phyloP scores from a whole-genome alignment of 441 rosid genomes.

The Aleurites moluccanus region DNA sequence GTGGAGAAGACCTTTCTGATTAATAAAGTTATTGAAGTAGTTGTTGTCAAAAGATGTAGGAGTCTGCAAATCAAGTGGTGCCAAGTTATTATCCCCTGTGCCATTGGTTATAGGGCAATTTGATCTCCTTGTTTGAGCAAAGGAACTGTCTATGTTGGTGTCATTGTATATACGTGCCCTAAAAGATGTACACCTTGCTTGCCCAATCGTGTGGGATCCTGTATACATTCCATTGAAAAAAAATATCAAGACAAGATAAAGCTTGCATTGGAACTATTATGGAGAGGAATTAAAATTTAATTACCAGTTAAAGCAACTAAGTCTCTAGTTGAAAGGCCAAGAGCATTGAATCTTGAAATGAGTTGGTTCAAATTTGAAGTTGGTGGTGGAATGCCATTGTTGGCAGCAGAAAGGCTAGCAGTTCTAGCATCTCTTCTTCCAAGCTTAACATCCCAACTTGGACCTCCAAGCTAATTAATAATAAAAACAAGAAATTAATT shows the following conservation, averaged over 20 bases:
- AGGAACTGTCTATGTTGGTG: constrained; percentile 56
- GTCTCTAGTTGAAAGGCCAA: constrained; percentile 76
- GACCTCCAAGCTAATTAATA: constrained; percentile 66
- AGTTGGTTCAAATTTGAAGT: constrained; percentile 60
- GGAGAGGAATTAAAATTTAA: constrained; percentile 19
- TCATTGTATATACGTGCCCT: constrained; percentile 66
- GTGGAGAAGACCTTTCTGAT: constrained; percentile 63
- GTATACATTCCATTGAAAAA: neutral
- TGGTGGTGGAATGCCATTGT: constrained; percentile 69
- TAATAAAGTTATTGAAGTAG: constrained; percentile 67
- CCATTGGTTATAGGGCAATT: constrained; percentile 59
- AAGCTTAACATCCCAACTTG: constrained; percentile 69
- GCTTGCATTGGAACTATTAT: no score
- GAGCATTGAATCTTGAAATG: constrained; percentile 51
- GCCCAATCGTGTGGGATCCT: constrained; percentile 79
- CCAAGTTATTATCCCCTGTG: constrained; percentile 68
- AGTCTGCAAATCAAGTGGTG: constrained; percentile 68
- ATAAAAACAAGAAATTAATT: no score
- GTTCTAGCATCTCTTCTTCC: constrained; percentile 84
- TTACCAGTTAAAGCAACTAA: constrained; percentile 79
- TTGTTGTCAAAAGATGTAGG: constrained; percentile 64
- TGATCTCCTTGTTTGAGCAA: constrained; percentile 48
- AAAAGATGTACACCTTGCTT: constrained; percentile 59
- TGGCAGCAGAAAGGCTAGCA: constrained; percentile 78
- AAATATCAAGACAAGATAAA: no score